Base-by-base conservation (phyloP, 352 stramenopile species). In the Peronospora belbahrii region DNA sequence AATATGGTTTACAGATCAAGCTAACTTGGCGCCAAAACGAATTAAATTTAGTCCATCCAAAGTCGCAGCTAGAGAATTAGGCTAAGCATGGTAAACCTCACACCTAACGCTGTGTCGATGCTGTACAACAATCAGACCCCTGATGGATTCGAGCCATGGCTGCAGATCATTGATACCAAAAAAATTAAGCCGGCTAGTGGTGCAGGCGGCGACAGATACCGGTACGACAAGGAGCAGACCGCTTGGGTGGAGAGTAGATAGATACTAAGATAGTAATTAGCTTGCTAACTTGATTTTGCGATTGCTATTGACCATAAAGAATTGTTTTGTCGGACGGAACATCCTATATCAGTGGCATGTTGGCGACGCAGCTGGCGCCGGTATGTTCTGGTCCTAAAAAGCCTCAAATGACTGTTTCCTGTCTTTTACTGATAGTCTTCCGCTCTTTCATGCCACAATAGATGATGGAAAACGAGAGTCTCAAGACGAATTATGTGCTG, bases 91-190 rank as follows among this genome's bases (percentile, higher is more conserved):
- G 77, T 83, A 36, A 88, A 84, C 64, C 69, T 93, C 46, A 90
- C 82, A 58, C 56, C 67, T 53, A 91, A 91, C 52, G 82, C 82
- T 17, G 74, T 93, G 37, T 67, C 69, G 28, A 85, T 87, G 82
- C 77, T 93, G n/a, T 87, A 87, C 65, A 85, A 78, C 63, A 85
- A 86, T 37, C 67, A 89, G 58, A 64, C 69, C 48, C 79, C 82
- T 30, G 76, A 93, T 35, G 82, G 82, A 56, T 93, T 90, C 38
- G 77, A 93, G 62, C 82, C 82, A 8, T 89, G 76, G 82, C 66
- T 93, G 35, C 82, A 93, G 65, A 63, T 93, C 37, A 93, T 93
- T 41, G 79, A 93, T 59, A 87, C 74, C 22, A 88, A 88, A 66
- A 89, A 89, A 69, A 93, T 93, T 61, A 86, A 88, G 33, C 81